These are phyloP conservation scores for Sporothrix sp. DNA, from an alignment of 2,329 filamentous ascomycete genomes.

Conservation along the genomic window DNA sequence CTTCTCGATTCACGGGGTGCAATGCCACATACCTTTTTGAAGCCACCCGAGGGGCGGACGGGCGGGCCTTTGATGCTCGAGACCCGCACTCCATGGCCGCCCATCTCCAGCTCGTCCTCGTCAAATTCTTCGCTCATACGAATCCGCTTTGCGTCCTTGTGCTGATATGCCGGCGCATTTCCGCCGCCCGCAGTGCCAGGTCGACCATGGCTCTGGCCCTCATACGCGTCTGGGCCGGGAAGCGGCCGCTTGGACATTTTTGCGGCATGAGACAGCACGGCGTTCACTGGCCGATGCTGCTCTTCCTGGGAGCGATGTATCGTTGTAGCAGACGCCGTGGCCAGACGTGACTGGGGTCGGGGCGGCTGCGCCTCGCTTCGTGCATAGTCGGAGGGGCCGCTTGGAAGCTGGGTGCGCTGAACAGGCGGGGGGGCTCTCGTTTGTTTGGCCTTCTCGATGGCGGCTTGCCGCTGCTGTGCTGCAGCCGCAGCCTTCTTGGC, in stretches of 20 bases:
- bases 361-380: constrained; percentile 25
- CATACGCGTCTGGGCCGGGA: constrained; percentile 27
- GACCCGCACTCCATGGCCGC: constrained; percentile 46
- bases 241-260: constrained; percentile 69
- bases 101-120: constrained; percentile 45
- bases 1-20: no score
- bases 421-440: constrained; percentile 54
- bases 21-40: constrained; percentile 54
- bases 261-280: constrained; percentile 50
- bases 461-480: constrained; percentile 54
- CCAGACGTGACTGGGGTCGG: constrained; percentile 49
- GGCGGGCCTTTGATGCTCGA: constrained; percentile 66
- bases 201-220: constrained; percentile 9
- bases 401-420: constrained; percentile 40
- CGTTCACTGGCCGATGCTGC: constrained; percentile 48
- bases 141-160: constrained; percentile 67
- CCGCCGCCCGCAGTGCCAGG: constrained; percentile 5
- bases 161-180: constrained; percentile 48
- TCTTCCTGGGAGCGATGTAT: constrained; percentile 48
- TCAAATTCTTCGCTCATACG: constrained; percentile 66
- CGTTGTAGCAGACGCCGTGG: constrained; percentile 41
- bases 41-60: constrained; percentile 64
- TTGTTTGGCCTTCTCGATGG: constrained; percentile 55
- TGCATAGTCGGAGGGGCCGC: constrained; percentile 36
- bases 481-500: constrained; percentile 50